phyloP scores from a whole-genome alignment of 495 filamentous ascomycete species.

The Penicillium coprophilum region DNA sequence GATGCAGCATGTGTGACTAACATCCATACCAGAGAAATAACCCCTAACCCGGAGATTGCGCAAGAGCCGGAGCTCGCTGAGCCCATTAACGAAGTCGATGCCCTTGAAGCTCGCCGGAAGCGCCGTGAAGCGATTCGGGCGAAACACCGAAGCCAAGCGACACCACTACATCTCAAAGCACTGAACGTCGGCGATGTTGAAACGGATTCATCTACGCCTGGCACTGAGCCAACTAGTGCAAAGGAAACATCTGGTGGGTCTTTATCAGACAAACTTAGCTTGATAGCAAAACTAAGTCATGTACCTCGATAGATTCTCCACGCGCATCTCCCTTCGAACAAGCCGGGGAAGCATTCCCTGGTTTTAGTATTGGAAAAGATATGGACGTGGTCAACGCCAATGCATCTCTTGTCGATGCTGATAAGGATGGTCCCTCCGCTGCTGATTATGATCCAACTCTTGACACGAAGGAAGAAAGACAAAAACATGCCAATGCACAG shows the following conservation, averaged over 20 bases:
- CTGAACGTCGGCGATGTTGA: constrained; percentile 59
- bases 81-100: constrained; percentile 70
- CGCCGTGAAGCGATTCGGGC: constrained; percentile 86
- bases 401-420: constrained; percentile 50
- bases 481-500: constrained; percentile 62
- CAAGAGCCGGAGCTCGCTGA: constrained; percentile 40
- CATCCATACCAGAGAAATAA: constrained; percentile 12
- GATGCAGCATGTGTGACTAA: constrained; percentile 12
- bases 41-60: constrained; percentile 14
- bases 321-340: constrained; percentile 46
- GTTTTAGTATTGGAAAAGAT: constrained; percentile 56
- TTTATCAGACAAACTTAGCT: background rate
- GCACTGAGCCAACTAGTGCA: constrained; percentile 38
- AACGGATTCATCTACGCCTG: constrained; percentile 55
- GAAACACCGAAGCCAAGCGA: constrained; percentile 71
- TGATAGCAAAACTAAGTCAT: constrained; percentile 8
- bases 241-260: constrained; percentile 32
- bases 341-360: constrained; percentile 51
- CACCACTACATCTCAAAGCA: constrained; percentile 74
- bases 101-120: constrained; percentile 83
- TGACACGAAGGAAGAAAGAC: constrained; percentile 87
- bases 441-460: constrained; percentile 93
- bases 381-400: constrained; percentile 66
- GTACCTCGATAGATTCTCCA: constrained; percentile 20
- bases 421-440: constrained; percentile 81